Evolutionary conservation across 768 basidiomycete species (phyloP).

Genomic region (Krasilnikovozyma curviuscula): DNA sequence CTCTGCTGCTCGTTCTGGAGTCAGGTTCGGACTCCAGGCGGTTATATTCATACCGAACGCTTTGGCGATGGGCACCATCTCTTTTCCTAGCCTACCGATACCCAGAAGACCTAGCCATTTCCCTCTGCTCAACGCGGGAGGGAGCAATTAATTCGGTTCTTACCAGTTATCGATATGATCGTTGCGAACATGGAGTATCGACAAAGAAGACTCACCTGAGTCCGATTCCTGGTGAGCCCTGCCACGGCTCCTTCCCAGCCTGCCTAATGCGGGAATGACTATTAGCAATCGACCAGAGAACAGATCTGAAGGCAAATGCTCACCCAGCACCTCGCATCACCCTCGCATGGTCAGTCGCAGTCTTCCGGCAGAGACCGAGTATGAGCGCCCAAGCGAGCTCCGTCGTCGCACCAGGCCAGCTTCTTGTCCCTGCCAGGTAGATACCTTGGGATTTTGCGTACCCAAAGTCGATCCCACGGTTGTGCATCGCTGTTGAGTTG

Average conservation of each 20-base stretch:
- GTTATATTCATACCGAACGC: conserved; percentile 42
- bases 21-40: conserved; percentile 49
- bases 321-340: conserved; percentile 28
- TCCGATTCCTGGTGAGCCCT: conserved; percentile 23
- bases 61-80: conserved; percentile 35
- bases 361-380: conserved; percentile 36
- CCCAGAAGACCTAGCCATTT: conserved; percentile 44
- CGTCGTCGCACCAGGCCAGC: conserved; percentile 34
- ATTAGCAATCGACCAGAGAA: too few relatives aligned
- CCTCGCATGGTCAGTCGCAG: conserved; percentile 35
- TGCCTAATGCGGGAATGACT: too few relatives aligned
- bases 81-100: conserved; percentile 38
- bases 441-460: conserved; percentile 36
- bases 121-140: conserved; percentile 25
- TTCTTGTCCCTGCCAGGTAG: conserved; percentile 35
- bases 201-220: not conserved
- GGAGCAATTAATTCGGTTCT: too few relatives aligned
- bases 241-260: conserved; percentile 33
- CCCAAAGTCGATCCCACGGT: conserved; percentile 35
- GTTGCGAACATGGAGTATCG: too few relatives aligned
- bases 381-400: conserved; percentile 43
- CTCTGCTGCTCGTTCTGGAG: conserved; percentile 35
- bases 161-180: too few relatives aligned
- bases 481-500: conserved; percentile 38
- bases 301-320: too few relatives aligned